A percentile compares a stretch with the other conserved stretches of the same genome.
These are phyloP conservation scores for Solanum pinnatisectum DNA, from an alignment of 257 asterid species.

Conservation along the genomic window DNA sequence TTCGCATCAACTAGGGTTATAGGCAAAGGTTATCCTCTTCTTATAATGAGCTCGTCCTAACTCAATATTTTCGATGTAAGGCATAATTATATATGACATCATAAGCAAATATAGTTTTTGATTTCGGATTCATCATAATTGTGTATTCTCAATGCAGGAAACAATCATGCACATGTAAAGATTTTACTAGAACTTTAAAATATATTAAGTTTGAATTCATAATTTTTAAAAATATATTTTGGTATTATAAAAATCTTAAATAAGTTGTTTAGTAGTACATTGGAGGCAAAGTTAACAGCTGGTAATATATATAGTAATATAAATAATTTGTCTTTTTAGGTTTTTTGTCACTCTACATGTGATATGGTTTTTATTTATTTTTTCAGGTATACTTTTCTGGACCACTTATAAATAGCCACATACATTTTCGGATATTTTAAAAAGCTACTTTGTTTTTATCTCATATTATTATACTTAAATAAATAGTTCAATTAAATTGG, in stretches of 20 bases:
- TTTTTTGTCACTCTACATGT: neutral
- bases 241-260: neutral
- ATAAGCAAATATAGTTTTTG: neutral
- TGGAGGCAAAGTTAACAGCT: neutral
- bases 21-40: neutral
- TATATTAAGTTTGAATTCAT: neutral
- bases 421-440: neutral
- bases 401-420: neutral
- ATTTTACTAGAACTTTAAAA: too few species aligned
- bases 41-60: neutral
- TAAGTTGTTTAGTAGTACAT: neutral
- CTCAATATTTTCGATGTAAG: accelerated
- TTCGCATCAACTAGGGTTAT: neutral
- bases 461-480: neutral
- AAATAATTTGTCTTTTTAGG: neutral
- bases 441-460: neutral
- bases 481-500: neutral
- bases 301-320: neutral
- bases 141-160: neutral
- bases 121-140: neutral
- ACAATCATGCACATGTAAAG: neutral
- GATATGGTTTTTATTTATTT: neutral
- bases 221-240: neutral
- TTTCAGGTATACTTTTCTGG: neutral
- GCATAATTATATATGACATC: neutral